Evolutionary conservation across 2,329 filamentous ascomycete species (phyloP), one percentile per base, ranked within the genome.

Genomic region (Phaeosphaeriaceae sp.): DNA sequence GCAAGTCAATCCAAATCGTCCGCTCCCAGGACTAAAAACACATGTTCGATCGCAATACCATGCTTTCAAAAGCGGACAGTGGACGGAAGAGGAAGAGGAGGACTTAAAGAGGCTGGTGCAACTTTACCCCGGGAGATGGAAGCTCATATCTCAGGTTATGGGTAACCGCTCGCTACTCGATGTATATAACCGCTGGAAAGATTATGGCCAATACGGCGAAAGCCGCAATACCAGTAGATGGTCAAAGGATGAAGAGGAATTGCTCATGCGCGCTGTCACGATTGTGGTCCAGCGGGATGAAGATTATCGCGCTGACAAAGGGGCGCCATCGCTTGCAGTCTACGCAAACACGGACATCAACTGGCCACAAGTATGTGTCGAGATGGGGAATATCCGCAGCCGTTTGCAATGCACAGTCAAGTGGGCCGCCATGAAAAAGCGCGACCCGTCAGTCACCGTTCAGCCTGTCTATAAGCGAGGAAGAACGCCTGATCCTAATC

Each of bases 341-440:
- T 67, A 76, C 1, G 77, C 83, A 35, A 80, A 83, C 52, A 73
- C 78, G 15, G 70, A 84, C 26, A 78, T 91, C 52, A 83, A 87
- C 60, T 92, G 88, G 87, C 76, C 81, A 41, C 68, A 77, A 7
- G 83, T 92, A 18, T 87, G 85, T 58, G 74, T 83, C 50, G 78
- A 79, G 45, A 86, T 92, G 82, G 78, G 75, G 12, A 76, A 78
- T 39, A 84, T 77, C 7, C 79, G 89, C 36, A 88, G 82, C 52
- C 81, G 85, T 3, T 78, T 89, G 18, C 87, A 90, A 66, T 90
- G 87, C 64, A 77, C 81, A 20, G 78, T 79, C 20, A 91, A 92
- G 65, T 91, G 87, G 85, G 83, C 81, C 15, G 42, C 39, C 3
- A 48, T 63, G 54, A 46, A 43, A 35, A 50, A 38, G 17, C 52